Base-by-base conservation (phyloP, 2,329 filamentous ascomycete species). In the Apiospora saccharicola region DNA sequence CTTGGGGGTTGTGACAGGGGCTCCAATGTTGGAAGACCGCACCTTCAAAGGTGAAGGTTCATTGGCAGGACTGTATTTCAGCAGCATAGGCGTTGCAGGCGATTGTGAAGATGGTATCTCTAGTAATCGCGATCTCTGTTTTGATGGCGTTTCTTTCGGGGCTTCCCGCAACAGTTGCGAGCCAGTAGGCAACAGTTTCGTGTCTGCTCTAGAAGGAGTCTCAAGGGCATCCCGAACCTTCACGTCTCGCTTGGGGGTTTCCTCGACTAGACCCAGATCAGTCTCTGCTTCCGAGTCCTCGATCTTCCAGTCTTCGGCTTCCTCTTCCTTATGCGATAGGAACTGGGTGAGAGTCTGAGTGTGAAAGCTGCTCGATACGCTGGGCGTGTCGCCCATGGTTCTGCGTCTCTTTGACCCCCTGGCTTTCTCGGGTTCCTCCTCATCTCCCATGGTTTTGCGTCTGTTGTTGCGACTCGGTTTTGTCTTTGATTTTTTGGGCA, bases 331-430 rank as follows among this genome's bases (percentile, higher is more conserved):
- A 13, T 61, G 73, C 22, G 78, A 73, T 14, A 78, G 68, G 0
- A 79, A 69, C 68, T 80, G 79, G 8, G 79, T 80, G 30, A 80
- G 70, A 4, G 80, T 81, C 71, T 81, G 80, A 1, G 80, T 81
- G 46, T 81, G 79, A 69, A 79, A 79, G 73, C 75, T 81, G 70
- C 77, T 79, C 24, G 78, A 77, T 22, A 72, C 71, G 34, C 72
- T 70, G 34, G 78, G 78, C 10, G 70, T 64, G 70, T 81, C 79
- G 47, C 79, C 79, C 26, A 79, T 70, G 34, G 80, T 81, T 75
- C 76, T 81, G 19, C 80, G 79, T 67, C 79, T 76, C 74, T 81
- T 81, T 19, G 73, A 72, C 37, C 67, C 70, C 46, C 73, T 76
- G 26, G 72, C 73, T 46, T 75, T 75, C 70, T 77, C 75, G 26